These are phyloP conservation scores for Cytospora chrysosperma DNA, from an alignment of 2,329 filamentous ascomycete genomes.

Conservation along the genomic window DNA sequence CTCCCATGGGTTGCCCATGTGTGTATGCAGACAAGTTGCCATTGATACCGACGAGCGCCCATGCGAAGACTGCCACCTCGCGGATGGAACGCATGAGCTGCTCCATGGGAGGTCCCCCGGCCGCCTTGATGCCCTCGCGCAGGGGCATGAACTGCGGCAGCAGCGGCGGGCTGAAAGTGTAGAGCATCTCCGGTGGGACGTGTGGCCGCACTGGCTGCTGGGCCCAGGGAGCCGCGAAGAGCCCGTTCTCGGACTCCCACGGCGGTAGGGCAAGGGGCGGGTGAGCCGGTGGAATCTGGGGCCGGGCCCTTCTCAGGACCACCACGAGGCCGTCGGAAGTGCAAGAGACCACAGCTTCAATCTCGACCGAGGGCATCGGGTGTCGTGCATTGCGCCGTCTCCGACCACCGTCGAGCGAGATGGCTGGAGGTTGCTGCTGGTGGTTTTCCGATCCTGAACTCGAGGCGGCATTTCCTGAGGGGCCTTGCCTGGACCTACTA, in stretches of 20 bases:
- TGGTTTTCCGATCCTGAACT: slow-evolving; percentile 28
- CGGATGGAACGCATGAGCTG: slow-evolving; percentile 78
- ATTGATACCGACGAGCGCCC: slow-evolving; percentile 79
- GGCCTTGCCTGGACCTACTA: slow-evolving; percentile 7
- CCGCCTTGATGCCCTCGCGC: slow-evolving; percentile 44
- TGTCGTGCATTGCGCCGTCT: slow-evolving; percentile 27
- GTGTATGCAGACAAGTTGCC: slow-evolving; percentile 66
- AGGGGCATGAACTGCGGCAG: slow-evolving; percentile 46
- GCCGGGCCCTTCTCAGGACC: slow-evolving; percentile 71
- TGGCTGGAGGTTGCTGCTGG: neutral
- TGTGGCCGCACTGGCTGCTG: slow-evolving; percentile 59
- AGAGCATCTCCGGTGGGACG: slow-evolving; percentile 42
- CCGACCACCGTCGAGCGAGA: neutral
- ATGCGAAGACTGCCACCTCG: slow-evolving; percentile 85
- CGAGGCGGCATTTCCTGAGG: slow-evolving; percentile 17
- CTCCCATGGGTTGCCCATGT: slow-evolving; percentile 60
- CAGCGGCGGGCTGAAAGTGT: slow-evolving; percentile 44
- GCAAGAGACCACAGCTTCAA: slow-evolving; percentile 89
- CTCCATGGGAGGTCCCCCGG: slow-evolving; percentile 54
- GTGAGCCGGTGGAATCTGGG: slow-evolving; percentile 61
- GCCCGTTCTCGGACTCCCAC: slow-evolving; percentile 55
- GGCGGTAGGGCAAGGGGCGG: slow-evolving; percentile 42
- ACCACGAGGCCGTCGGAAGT: slow-evolving; percentile 86
- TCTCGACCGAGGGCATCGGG: slow-evolving; percentile 56
- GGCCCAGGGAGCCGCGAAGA: slow-evolving; percentile 82